Conservation (phyloP, 352 stramenopile species). For the Globisporangium uncinulatum region DNA sequence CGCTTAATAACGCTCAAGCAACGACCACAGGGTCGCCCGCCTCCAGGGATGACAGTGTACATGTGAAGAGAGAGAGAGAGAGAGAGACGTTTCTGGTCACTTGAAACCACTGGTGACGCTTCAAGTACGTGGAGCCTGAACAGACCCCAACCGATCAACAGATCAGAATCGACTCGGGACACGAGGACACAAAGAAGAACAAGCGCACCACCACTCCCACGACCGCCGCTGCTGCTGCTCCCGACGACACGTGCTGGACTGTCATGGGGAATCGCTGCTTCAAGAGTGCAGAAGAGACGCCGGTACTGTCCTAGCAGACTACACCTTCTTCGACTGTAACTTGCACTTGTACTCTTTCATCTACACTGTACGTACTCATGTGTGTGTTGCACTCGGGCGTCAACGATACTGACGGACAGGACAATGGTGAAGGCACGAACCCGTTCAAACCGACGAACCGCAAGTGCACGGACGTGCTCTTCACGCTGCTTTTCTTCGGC, state of each 20-base stretch:
- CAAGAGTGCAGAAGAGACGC: conserved; percentile 11
- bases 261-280: conserved; percentile 22
- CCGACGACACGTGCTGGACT: not conserved
- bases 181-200: not conserved
- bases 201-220: not conserved
- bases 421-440: conserved; percentile 31
- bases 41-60: too few relatives aligned
- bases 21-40: too few relatives aligned
- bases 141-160: too few relatives aligned
- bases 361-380: not conserved
- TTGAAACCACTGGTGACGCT: too few relatives aligned
- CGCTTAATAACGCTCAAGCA: too few relatives aligned
- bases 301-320: conserved; percentile 4
- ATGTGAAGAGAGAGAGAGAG: too few relatives aligned
- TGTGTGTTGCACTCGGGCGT: not conserved
- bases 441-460: conserved; percentile 69
- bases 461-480: conserved; percentile 74
- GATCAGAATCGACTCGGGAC: too few relatives aligned
- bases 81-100: too few relatives aligned
- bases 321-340: too few relatives aligned
- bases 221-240: too few relatives aligned
- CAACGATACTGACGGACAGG: not conserved
- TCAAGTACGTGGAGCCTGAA: too few relatives aligned
- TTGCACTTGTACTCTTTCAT: not conserved
- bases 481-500: conserved; percentile 45